Percentiles rank a stretch among this genome's conserved stretches.
Evolutionary conservation across 1,284 basidiomycete genomes (phyloP).

Genomic region (Tetrapyrgos nigripes): DNA sequence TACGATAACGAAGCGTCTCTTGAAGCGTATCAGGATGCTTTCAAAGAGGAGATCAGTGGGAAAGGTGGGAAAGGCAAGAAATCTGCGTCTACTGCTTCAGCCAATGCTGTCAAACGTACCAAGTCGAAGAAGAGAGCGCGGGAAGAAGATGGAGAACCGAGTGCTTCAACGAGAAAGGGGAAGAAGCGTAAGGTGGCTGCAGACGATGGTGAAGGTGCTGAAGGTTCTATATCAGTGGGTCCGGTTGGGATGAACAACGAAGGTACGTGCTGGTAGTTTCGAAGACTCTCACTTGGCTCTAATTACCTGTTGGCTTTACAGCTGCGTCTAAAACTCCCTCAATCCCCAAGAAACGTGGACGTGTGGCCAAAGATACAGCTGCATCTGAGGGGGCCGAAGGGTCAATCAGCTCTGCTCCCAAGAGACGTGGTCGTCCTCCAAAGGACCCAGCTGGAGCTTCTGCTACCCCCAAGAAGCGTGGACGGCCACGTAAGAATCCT

Average conservation of each 20-base stretch:
- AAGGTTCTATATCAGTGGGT: not conserved
- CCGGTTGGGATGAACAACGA: constrained; percentile 6
- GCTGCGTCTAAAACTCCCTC: not conserved
- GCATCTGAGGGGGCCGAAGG: constrained; percentile 2
- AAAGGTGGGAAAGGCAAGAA: constrained; percentile 22
- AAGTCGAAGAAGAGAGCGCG: constrained; percentile 41
- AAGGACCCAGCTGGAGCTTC: constrained; percentile 14
- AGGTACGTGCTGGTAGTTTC: not conserved
- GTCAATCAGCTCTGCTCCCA: constrained; percentile 5
- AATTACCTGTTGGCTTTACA: not conserved
- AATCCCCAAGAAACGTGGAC: constrained; percentile 30
- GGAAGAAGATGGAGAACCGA: constrained; percentile 19
- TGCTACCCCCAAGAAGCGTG: constrained; percentile 40
- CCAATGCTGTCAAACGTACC: constrained; percentile 50
- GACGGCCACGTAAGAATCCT: constrained; percentile 38
- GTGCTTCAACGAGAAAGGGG: not conserved
- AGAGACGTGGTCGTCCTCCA: constrained; percentile 22
- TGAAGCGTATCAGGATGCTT: constrained; percentile 53
- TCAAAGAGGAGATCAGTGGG: constrained; percentile 36
- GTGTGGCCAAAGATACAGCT: constrained; percentile 13
- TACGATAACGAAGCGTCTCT: constrained; percentile 55
- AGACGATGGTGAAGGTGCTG: not conserved
- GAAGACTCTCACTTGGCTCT: not conserved
- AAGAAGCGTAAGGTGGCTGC: constrained; percentile 23
- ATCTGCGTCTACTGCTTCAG: constrained; percentile 29